Percentiles rank a stretch among this genome's conserved stretches.
Conservation (phyloP, 768 basidiomycete genomes). For the Serendipita vermifera region DNA sequence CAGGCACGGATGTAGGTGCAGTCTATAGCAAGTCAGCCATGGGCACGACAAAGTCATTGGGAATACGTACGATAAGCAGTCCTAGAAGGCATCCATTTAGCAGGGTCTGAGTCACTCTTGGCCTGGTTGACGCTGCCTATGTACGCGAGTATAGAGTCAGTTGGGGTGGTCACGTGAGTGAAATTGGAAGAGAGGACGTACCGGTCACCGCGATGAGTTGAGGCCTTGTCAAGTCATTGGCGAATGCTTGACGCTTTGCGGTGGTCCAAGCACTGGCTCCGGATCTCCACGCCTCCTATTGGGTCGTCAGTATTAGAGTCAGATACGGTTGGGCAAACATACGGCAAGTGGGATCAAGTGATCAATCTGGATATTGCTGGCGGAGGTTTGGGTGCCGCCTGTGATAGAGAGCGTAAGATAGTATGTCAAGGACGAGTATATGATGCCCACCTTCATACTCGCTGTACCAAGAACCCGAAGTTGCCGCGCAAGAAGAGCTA, state of each 20-base stretch:
- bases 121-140: constrained; percentile 22
- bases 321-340: neutral
- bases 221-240: constrained; percentile 43
- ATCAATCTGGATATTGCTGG: constrained; percentile 20
- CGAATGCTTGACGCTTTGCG: constrained; percentile 36
- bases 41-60: neutral
- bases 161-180: neutral
- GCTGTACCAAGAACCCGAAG: constrained; percentile 40
- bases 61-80: constrained; percentile 22
- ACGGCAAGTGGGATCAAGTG: constrained; percentile 36
- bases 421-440: constrained; percentile 30
- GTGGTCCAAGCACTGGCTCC: constrained; percentile 41
- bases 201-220: constrained; percentile 41
- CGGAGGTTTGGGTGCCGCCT: neutral
- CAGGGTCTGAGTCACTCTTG: constrained; percentile 32
- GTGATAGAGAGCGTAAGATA: neutral
- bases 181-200: constrained; percentile 21
- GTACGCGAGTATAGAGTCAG: neutral
- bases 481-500: constrained; percentile 28
- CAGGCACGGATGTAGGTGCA: constrained; percentile 45
- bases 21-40: constrained; percentile 15
- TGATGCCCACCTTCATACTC: constrained; percentile 39
- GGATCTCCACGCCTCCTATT: constrained; percentile 38
- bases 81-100: constrained; percentile 40
- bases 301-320: neutral